Evolutionary conservation across 148 eudicot species (phyloP), one percentile per base, ranked within the genome.

Genomic region (Nyssa sinensis): DNA sequence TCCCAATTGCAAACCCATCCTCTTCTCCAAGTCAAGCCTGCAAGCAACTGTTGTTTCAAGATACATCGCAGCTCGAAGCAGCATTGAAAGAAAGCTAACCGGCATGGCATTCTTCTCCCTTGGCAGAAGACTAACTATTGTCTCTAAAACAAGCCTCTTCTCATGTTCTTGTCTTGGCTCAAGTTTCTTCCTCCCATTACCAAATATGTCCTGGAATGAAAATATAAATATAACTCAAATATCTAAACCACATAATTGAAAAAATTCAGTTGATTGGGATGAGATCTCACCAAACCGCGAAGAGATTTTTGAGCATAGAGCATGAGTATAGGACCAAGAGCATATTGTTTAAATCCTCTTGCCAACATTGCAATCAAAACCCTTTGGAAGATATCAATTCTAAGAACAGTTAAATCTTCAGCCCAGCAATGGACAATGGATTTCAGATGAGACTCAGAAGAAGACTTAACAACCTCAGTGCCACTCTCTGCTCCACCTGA

Each of bases 371-470:
- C 98, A 65, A 89, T 84, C 16, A 89, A 47, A 67, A 93, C 90
- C 69, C 98, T 75, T 70, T 91, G 94, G 81, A 95, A 95, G 73
- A 92, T 79, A 82, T 90, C 93, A 67, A 92, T 88, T 75, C 92
- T 87, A 27, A 95, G 90, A 64, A 78, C 77, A 28, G 87, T 77
- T 34, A 95, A 74, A 82, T 95, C 98, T 77, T 93, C 98, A 62
- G 94, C 96, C 99, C 99, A 95, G 97, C 97, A 92, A 73, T 95
- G 91, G 30, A 82, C 92, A 24, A 78, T 76, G 31, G 87, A 84
- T 73, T 82, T 91, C 68, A 77, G 81, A 62, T 79, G 83, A 80
- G 81, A 76, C 19, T 64, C 69, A 30, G 80, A 37, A 51, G 83
- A 55, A 35, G 84, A 70, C 60, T 66, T 65, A n/a, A 76, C 83